Percentiles rank a stretch among this genome's conserved stretches.
Evolutionary conservation across 1,284 basidiomycete genomes (phyloP).

Genomic region (Marasmius fiardii): DNA sequence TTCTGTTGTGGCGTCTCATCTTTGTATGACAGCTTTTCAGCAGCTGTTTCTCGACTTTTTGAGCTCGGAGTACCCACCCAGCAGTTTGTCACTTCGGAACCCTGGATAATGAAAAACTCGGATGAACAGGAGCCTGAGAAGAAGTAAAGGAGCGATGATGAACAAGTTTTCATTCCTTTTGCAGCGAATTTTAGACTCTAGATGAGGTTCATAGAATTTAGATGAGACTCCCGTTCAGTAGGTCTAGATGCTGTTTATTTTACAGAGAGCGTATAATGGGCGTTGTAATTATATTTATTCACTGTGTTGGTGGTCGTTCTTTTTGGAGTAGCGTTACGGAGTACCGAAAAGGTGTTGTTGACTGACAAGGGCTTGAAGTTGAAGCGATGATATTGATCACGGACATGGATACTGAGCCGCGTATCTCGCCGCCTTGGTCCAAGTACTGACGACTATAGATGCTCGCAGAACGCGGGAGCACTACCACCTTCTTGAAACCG

Average conservation of each 20-base stretch:
- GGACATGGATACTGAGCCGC: too few species aligned
- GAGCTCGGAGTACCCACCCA: constrained; percentile 85
- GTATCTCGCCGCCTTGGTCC: too few species aligned
- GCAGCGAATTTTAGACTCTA: neutral
- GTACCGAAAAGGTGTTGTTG: too few species aligned
- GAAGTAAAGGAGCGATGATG: neutral
- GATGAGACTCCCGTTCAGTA: neutral
- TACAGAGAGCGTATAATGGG: neutral
- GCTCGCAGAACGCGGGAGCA: too few species aligned
- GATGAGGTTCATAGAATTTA: neutral
- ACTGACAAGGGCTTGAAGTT: too few species aligned
- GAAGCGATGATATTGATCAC: too few species aligned
- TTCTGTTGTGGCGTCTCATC: neutral
- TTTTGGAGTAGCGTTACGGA: too few species aligned
- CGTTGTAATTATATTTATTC: too few species aligned
- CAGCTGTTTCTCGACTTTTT: constrained; percentile 71
- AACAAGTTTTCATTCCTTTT: too few species aligned
- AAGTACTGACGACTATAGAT: too few species aligned
- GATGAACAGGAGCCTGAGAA: constrained; percentile 48
- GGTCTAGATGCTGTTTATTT: neutral
- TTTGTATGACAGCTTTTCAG: constrained; percentile 65
- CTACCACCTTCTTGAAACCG: too few species aligned
- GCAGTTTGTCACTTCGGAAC: constrained; percentile 70
- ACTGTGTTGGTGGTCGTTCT: too few species aligned
- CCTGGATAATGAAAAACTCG: constrained; percentile 66